Percentiles rank a stretch among this genome's conserved stretches.
phyloP scores from a whole-genome alignment of 2,329 filamentous ascomycete genomes.

The Teratosphaeriaceae sp. region DNA sequence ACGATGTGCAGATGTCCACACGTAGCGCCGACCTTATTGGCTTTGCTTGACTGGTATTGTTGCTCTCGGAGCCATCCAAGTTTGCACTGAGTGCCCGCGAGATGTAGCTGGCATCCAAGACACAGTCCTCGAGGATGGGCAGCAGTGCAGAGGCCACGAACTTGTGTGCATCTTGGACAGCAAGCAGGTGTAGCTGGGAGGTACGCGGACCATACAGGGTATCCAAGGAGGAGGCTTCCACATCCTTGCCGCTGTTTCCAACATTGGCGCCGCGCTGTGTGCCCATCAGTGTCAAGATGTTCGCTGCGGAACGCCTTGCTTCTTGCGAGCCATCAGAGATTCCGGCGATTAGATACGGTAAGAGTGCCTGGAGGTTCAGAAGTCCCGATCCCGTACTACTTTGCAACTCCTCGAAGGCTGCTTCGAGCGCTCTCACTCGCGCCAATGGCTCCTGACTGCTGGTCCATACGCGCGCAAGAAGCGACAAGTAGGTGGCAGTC shows the following conservation, averaged over 20 bases:
- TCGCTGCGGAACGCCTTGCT: background rate
- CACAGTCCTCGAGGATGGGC: slow-evolving; percentile 75
- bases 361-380: background rate
- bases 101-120: slow-evolving; percentile 70
- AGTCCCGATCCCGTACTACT: no score
- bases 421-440: background rate
- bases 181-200: slow-evolving; percentile 45
- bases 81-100: slow-evolving; percentile 54
- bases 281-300: no score
- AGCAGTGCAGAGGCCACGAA: slow-evolving; percentile 62
- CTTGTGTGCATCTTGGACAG: slow-evolving; percentile 50
- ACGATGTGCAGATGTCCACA: slow-evolving; percentile 59
- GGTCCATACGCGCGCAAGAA: slow-evolving; percentile 4
- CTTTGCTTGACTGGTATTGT: slow-evolving; percentile 27
- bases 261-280: no score
- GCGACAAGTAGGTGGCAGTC: background rate
- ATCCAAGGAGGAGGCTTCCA: background rate
- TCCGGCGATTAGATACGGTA: slow-evolving; percentile 1
- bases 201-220: background rate
- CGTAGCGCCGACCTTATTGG: slow-evolving; percentile 57
- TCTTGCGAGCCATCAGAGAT: background rate
- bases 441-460: background rate
- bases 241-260: background rate
- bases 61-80: slow-evolving; percentile 35
- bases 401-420: background rate